A percentile compares a stretch with the other conserved stretches of the same genome.
Evolutionary conservation across 2,329 filamentous ascomycete species (phyloP).

Genomic region (Fusarium papillatum): DNA sequence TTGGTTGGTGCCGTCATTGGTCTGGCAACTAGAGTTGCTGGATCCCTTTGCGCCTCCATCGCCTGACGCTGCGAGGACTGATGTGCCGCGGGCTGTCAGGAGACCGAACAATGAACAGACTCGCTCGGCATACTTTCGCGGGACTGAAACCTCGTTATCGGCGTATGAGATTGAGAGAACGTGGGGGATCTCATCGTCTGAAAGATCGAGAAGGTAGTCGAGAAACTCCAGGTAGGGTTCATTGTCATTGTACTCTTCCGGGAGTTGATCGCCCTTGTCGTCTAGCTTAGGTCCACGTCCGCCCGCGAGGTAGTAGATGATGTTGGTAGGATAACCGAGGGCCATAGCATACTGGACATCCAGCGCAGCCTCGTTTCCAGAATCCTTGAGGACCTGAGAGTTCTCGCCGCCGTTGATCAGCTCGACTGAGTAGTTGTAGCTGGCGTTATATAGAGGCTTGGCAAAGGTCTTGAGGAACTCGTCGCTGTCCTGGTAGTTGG

Average conservation of each 20-base stretch:
- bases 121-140: conserved; percentile 62
- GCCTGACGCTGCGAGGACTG: conserved; percentile 64
- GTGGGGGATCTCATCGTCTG: conserved; percentile 63
- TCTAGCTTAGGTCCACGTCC: conserved; percentile 59
- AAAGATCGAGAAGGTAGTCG: conserved; percentile 60
- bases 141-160: conserved; percentile 70
- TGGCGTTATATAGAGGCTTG: conserved; percentile 51
- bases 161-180: conserved; percentile 71
- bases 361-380: conserved; percentile 61
- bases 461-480: conserved; percentile 53
- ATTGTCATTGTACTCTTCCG: conserved; percentile 55
- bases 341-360: conserved; percentile 64
- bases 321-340: conserved; percentile 58
- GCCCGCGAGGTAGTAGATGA: conserved; percentile 60
- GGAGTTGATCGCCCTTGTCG: conserved; percentile 50
- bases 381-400: conserved; percentile 51
- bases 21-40: conserved; percentile 64
- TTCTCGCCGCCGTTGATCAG: conserved; percentile 60
- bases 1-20: conserved; percentile 69
- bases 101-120: conserved; percentile 68
- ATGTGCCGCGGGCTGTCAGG: conserved; percentile 65
- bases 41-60: conserved; percentile 63
- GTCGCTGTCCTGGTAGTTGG: conserved; percentile 57
- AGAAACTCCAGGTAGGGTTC: conserved; percentile 71
- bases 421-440: conserved; percentile 56